Percentiles rank a stretch among this genome's conserved stretches.
Conservation (phyloP, 2,329 filamentous ascomycete genomes). For the Talaromyces sp. region DNA sequence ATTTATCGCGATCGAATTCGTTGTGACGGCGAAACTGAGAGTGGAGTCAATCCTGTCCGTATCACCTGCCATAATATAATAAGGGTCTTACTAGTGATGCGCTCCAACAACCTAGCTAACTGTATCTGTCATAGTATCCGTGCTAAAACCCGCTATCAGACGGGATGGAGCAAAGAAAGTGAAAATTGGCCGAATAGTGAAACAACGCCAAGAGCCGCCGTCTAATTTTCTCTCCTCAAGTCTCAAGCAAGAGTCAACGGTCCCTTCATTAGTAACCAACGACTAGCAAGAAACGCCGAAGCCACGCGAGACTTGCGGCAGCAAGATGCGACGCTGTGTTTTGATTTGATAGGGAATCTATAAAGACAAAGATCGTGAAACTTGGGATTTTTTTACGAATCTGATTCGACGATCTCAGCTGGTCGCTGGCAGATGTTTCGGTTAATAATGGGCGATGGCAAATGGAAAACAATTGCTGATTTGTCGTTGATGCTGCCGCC, state of each 20-base stretch:
- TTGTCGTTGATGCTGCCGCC: background rate
- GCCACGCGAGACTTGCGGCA: slow-evolving; percentile 5
- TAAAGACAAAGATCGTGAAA: background rate
- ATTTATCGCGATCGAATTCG: background rate
- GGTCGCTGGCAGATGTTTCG: background rate
- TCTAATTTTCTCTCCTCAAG: background rate
- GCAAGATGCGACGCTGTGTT: slow-evolving; percentile 2
- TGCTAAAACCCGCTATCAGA: background rate
- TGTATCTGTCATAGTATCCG: background rate
- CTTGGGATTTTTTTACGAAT: background rate
- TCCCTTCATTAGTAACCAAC: slow-evolving; percentile 4
- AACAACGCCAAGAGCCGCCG: slow-evolving; percentile 13
- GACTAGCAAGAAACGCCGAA: background rate
- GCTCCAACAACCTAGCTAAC: background rate
- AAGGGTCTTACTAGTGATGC: background rate
- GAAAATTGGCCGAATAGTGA: slow-evolving; percentile 9
- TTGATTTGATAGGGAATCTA: slow-evolving; percentile 3
- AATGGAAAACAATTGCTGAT: background rate
- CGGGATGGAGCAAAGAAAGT: background rate
- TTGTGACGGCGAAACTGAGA: background rate
- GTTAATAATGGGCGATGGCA: background rate
- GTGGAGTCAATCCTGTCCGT: background rate
- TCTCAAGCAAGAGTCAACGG: too few relatives aligned
- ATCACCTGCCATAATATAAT: too few relatives aligned
- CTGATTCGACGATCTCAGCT: background rate